These are phyloP conservation scores for Canna indica DNA, from an alignment of 176 grass and related monocot species.

Conservation along the genomic window DNA sequence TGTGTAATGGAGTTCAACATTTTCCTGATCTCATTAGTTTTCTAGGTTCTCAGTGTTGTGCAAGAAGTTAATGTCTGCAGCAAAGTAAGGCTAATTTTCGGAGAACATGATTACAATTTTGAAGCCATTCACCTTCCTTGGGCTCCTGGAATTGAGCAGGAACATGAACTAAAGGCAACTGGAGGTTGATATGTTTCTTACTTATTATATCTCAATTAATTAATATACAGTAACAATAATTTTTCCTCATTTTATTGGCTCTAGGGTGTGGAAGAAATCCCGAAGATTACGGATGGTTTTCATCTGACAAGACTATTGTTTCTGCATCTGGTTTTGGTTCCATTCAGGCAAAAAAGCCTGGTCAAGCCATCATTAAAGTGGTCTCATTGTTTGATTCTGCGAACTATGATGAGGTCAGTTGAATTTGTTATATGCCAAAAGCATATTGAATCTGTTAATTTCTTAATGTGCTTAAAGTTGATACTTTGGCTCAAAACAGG, in stretches of 20 bases:
- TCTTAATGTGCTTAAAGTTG: not conserved
- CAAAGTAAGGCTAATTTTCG: slow-evolving; percentile 73
- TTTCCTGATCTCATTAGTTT: slow-evolving; percentile 33
- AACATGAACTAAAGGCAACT: slow-evolving; percentile 57
- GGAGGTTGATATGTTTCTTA: slow-evolving; percentile 49
- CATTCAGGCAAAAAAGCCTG: slow-evolving; percentile 53
- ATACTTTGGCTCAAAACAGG: not conserved
- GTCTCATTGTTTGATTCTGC: slow-evolving; percentile 62
- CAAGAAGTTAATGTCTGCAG: slow-evolving; percentile 89
- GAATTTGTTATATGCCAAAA: slow-evolving; percentile 9
- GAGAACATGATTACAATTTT: slow-evolving; percentile 33
- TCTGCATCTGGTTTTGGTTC: slow-evolving; percentile 52
- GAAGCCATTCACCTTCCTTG: slow-evolving; percentile 63
- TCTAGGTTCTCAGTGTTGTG: slow-evolving; percentile 60
- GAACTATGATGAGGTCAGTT: slow-evolving; percentile 68
- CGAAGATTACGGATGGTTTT: slow-evolving; percentile 72
- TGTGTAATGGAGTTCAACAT: not conserved
- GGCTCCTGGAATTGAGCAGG: slow-evolving; percentile 71
- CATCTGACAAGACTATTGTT: slow-evolving; percentile 57
- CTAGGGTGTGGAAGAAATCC: slow-evolving; percentile 66
- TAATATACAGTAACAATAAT: slow-evolving; percentile 32
- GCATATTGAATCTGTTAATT: not conserved
- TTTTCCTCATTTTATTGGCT: slow-evolving; percentile 6
- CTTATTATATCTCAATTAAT: slow-evolving; percentile 18
- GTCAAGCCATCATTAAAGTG: slow-evolving; percentile 70